These are phyloP conservation scores for Fusarium pilosicola DNA, from an alignment of 2,329 filamentous ascomycete species.

Conservation along the genomic window DNA sequence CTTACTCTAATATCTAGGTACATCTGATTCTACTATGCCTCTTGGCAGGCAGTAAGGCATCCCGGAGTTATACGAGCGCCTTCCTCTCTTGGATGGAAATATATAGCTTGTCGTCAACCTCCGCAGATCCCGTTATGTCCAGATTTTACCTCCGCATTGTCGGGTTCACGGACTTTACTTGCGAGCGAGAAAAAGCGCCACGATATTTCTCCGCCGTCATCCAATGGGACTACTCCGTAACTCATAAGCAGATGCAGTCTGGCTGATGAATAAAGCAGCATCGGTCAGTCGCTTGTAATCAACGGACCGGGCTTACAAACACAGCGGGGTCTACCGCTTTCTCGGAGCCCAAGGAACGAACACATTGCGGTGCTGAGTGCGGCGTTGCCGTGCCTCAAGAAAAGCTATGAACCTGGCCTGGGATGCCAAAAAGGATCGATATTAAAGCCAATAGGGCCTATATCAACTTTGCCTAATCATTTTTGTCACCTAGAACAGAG, in stretches of 20 bases:
- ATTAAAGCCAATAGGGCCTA: background rate
- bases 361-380: slow-evolving; percentile 14
- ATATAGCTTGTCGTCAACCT: slow-evolving; percentile 3
- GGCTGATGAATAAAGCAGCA: background rate
- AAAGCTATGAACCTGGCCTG: background rate
- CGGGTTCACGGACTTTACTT: slow-evolving; percentile 41
- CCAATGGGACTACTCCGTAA: background rate
- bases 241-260: background rate
- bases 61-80: slow-evolving; percentile 3
- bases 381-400: slow-evolving; percentile 20
- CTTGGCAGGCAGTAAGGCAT: background rate
- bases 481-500: background rate
- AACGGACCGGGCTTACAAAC: slow-evolving; percentile 19
- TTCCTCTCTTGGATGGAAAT: slow-evolving; percentile 29
- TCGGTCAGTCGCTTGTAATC: slow-evolving; percentile 4
- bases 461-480: background rate
- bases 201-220: slow-evolving; percentile 4
- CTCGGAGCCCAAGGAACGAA: background rate
- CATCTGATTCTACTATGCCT: background rate
- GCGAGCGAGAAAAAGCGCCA: slow-evolving; percentile 35
- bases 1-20: background rate
- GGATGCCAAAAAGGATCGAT: background rate
- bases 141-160: slow-evolving; percentile 29
- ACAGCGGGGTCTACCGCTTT: slow-evolving; percentile 16
- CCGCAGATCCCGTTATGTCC: slow-evolving; percentile 23